Percentiles rank a stretch among this genome's conserved stretches.
Evolutionary conservation across 1,284 basidiomycete species (phyloP).

Genomic region (Heterobasidion parviporum): DNA sequence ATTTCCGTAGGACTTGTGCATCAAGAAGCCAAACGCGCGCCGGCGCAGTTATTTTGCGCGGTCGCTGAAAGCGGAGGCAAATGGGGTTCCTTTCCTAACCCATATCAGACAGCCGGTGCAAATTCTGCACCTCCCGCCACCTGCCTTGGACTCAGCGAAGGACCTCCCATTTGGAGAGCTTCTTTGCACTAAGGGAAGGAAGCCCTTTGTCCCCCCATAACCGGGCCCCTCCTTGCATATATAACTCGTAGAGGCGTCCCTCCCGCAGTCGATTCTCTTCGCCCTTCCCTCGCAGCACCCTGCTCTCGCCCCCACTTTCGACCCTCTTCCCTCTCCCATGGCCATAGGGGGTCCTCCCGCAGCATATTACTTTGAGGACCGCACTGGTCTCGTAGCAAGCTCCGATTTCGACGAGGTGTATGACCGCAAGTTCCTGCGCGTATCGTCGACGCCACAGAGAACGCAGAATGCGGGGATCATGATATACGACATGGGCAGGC

Average conservation of each 20-base stretch:
- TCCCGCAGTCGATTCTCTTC: neutral
- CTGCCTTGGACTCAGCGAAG: neutral
- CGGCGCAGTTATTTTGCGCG: neutral
- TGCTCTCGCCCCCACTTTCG: neutral
- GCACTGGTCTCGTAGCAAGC: slow-evolving; percentile 44
- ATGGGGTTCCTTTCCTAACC: neutral
- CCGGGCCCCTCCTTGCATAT: neutral
- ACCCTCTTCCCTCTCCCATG: slow-evolving; percentile 5
- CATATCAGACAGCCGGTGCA: neutral
- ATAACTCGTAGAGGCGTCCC: neutral
- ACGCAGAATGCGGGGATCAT: slow-evolving; percentile 16
- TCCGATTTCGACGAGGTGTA: slow-evolving; percentile 70
- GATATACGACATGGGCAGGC: slow-evolving; percentile 56
- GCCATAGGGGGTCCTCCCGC: slow-evolving; percentile 31
- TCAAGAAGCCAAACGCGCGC: neutral
- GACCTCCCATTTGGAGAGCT: neutral
- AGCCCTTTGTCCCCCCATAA: neutral
- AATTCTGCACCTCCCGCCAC: neutral
- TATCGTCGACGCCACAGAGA: slow-evolving; percentile 34
- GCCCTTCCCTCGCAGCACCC: neutral
- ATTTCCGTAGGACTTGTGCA: neutral
- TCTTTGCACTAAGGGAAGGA: neutral
- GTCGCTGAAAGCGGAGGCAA: neutral
- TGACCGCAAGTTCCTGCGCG: slow-evolving; percentile 60
- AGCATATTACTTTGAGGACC: slow-evolving; percentile 55